phyloP scores from a whole-genome alignment of 1,139 yeast genomes.

The Diutina siamensis region DNA sequence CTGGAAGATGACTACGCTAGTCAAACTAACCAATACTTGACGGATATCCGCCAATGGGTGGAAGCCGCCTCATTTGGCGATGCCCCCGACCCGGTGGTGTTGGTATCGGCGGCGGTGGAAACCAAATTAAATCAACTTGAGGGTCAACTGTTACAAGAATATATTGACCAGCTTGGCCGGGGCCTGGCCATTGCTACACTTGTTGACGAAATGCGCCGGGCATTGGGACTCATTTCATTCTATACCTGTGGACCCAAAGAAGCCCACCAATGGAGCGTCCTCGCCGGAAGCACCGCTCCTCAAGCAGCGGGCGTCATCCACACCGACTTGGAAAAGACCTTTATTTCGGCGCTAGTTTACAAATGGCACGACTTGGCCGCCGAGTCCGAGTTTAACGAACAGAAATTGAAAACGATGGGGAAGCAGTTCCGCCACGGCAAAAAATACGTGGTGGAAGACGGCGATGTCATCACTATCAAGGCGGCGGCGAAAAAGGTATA shows the following conservation, averaged over 20 bases:
- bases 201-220: constrained; percentile 52
- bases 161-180: constrained; percentile 13
- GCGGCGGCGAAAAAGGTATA: constrained; percentile 17
- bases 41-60: constrained; percentile 40
- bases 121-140: constrained; percentile 21
- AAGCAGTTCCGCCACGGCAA: constrained; percentile 55
- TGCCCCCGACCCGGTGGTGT: constrained; percentile 21
- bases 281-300: constrained; percentile 11
- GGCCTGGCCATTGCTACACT: constrained; percentile 33
- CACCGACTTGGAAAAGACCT: constrained; percentile 11
- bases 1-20: constrained; percentile 40
- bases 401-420: constrained; percentile 30
- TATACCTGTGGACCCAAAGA: constrained; percentile 13
- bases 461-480: constrained; percentile 61
- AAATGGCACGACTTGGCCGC: constrained; percentile 52
- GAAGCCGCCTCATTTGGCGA: constrained; percentile 43
- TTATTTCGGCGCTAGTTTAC: constrained; percentile 11
- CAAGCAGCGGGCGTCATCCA: constrained; percentile 13
- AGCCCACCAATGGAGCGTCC: constrained; percentile 13
- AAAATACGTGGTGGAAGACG: constrained; percentile 62
- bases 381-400: constrained; percentile 32
- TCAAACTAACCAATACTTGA: constrained; percentile 33
- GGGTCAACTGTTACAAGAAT: constrained; percentile 9
- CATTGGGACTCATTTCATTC: constrained; percentile 45
- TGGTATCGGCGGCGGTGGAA: constrained; percentile 55